Conservation (phyloP, 176 grass and related monocot genomes). For the Bothriochloa decipiens region DNA sequence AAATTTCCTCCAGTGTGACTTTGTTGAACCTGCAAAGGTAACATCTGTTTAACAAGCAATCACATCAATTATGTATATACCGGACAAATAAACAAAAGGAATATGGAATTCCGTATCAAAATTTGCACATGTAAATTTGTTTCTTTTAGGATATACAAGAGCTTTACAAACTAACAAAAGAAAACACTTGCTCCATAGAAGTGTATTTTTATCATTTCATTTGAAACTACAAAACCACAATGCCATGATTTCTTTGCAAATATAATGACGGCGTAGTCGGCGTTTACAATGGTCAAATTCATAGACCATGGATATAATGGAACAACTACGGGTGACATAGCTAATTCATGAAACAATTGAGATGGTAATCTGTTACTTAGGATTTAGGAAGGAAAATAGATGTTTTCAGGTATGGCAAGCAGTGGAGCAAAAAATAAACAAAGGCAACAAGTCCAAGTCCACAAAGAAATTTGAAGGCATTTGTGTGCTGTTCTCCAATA, state of each 20-base stretch:
- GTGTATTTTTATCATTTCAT: neutral
- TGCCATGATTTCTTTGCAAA: neutral
- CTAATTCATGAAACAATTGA: neutral
- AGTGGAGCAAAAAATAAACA: neutral
- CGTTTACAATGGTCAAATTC: neutral
- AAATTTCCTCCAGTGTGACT: slow-evolving; percentile 41
- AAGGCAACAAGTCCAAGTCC: slow-evolving; percentile 4
- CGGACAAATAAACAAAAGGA: neutral
- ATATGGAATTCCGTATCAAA: neutral
- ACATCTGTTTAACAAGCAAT: slow-evolving; percentile 16
- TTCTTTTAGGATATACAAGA: slow-evolving; percentile 5
- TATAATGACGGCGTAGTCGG: neutral
- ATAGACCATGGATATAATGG: slow-evolving; percentile 6
- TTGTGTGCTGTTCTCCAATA: slow-evolving; percentile 28
- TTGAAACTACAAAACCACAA: slow-evolving; percentile 16
- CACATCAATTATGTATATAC: slow-evolving; percentile 11
- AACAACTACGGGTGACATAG: neutral
- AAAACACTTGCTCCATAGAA: neutral
- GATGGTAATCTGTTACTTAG: neutral
- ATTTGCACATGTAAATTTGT: neutral
- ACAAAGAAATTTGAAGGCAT: slow-evolving; percentile 16
- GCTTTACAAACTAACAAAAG: neutral
- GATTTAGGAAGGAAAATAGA: slow-evolving; percentile 17
- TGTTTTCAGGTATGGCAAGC: neutral
- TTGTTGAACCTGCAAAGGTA: slow-evolving; percentile 50